These are phyloP conservation scores for Salix caprea DNA, from an alignment of 345 rosid genomes.

Conservation along the genomic window DNA sequence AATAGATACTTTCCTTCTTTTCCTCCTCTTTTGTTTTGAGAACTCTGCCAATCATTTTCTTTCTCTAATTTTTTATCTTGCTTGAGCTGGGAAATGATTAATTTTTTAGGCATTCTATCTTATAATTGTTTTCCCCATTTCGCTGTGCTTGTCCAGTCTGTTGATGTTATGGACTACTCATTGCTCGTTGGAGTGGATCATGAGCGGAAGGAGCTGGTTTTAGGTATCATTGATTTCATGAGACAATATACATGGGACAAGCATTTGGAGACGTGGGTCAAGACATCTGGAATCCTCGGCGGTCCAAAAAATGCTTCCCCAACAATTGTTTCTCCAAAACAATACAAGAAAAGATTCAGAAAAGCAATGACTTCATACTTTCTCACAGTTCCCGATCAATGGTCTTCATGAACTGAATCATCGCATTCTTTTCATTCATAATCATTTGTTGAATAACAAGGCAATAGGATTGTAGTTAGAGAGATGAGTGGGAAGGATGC, in stretches of 20 bases:
- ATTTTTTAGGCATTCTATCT: not conserved
- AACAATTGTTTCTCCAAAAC: constrained; percentile 80
- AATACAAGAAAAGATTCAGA: constrained; percentile 90
- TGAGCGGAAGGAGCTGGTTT: constrained; percentile 77
- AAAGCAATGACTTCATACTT: constrained; percentile 96
- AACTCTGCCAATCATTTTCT: not conserved
- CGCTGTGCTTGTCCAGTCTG: constrained; percentile 45
- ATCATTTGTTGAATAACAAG: constrained; percentile 42
- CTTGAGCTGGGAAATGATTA: not conserved
- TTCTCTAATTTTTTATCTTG: not conserved
- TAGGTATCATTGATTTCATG: constrained; percentile 96
- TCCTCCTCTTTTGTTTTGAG: not conserved
- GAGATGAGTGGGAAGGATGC: constrained; percentile 13
- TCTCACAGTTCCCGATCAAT: constrained; percentile 85
- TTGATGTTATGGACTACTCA: constrained; percentile 93
- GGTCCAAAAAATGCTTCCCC: constrained; percentile 79
- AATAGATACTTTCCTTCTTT: not conserved
- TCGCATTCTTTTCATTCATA: constrained; percentile 21
- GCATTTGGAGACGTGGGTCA: constrained; percentile 97
- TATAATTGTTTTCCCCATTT: not conserved
- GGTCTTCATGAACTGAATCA: constrained; percentile 56
- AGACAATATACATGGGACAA: constrained; percentile 99
- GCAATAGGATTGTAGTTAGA: constrained; percentile 15
- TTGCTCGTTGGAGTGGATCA: constrained; percentile 91
- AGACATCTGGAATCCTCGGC: constrained; percentile 84